These are phyloP conservation scores for Alnus glutinosa DNA, from an alignment of 306 rosid genomes.

Conservation along the genomic window DNA sequence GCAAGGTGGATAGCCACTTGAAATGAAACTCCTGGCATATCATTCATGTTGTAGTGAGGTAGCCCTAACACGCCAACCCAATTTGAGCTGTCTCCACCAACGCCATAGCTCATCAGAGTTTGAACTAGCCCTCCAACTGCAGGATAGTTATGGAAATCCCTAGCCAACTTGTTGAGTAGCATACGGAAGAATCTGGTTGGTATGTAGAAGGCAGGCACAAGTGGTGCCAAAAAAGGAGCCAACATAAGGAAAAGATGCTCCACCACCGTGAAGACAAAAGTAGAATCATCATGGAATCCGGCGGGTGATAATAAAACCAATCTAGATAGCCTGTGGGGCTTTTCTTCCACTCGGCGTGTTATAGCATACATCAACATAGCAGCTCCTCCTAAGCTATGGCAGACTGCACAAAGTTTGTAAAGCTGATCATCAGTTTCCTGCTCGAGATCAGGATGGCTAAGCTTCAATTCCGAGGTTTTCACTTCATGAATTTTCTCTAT, in stretches of 20 bases:
- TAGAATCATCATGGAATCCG: slow-evolving; percentile 82
- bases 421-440: slow-evolving; percentile 67
- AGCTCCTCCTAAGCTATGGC: slow-evolving; percentile 96
- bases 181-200: slow-evolving; percentile 92
- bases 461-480: slow-evolving; percentile 70
- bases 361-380: slow-evolving; percentile 71
- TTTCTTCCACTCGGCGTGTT: slow-evolving; percentile 62
- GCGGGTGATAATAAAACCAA: slow-evolving; percentile 84
- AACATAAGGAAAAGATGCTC: slow-evolving; percentile 51
- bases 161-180: slow-evolving; percentile 87
- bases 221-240: slow-evolving; percentile 64
- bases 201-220: slow-evolving; percentile 82
- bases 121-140: slow-evolving; percentile 95
- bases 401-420: slow-evolving; percentile 78
- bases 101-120: slow-evolving; percentile 77
- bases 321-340: slow-evolving; percentile 87
- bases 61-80: slow-evolving; percentile 90
- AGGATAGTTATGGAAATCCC: slow-evolving; percentile 85
- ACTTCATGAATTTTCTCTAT: slow-evolving; percentile 82
- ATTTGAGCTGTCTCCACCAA: slow-evolving; percentile 95
- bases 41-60: slow-evolving; percentile 95
- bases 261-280: slow-evolving; percentile 51
- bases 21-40: slow-evolving; percentile 90
- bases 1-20: slow-evolving; percentile 78
- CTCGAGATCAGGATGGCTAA: slow-evolving; percentile 58